Conservation (phyloP, 352 stramenopile species). For the Pythium apleroticum region DNA sequence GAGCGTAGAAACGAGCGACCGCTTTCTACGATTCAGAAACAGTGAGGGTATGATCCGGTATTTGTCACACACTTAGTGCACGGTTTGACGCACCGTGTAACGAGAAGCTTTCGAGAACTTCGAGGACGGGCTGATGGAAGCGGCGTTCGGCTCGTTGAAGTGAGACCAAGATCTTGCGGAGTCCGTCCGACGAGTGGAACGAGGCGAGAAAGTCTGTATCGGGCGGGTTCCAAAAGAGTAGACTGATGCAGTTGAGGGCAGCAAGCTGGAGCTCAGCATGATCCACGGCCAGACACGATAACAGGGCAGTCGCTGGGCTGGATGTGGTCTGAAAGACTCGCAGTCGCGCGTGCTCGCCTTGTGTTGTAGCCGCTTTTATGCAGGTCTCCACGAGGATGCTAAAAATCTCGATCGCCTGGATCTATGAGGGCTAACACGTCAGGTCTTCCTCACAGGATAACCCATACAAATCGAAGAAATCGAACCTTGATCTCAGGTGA, state of each 20-base stretch:
- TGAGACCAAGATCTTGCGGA: slow-evolving; percentile 32
- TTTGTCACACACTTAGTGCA: too few relatives aligned
- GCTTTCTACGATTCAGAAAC: slow-evolving; percentile 12
- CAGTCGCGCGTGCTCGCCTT: neutral
- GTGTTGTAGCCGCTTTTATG: slow-evolving; percentile 1
- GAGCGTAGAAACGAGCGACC: slow-evolving; percentile 21
- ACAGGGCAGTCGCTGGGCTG: slow-evolving; percentile 31
- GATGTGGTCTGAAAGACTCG: slow-evolving; percentile 36
- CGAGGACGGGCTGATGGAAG: slow-evolving; percentile 41
- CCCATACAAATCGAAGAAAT: too few relatives aligned
- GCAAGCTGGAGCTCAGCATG: slow-evolving; percentile 33
- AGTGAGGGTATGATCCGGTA: too few relatives aligned
- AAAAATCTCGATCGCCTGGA: slow-evolving; percentile 30
- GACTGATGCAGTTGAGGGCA: slow-evolving; percentile 39
- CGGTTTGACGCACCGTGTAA: slow-evolving; percentile 35
- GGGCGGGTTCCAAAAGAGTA: slow-evolving; percentile 32
- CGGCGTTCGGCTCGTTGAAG: slow-evolving; percentile 34
- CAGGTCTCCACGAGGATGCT: slow-evolving; percentile 24
- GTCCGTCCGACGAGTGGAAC: slow-evolving; percentile 32
- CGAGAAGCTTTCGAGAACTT: slow-evolving; percentile 54
- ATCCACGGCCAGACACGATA: slow-evolving; percentile 37
- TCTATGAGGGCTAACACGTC: slow-evolving; percentile 1
- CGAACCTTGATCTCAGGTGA: slow-evolving; percentile 27
- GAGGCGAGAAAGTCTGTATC: slow-evolving; percentile 30
- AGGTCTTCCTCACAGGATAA: too few relatives aligned